These are phyloP conservation scores for Fusarium udum DNA, from an alignment of 2,329 filamentous ascomycete genomes.

Conservation along the genomic window DNA sequence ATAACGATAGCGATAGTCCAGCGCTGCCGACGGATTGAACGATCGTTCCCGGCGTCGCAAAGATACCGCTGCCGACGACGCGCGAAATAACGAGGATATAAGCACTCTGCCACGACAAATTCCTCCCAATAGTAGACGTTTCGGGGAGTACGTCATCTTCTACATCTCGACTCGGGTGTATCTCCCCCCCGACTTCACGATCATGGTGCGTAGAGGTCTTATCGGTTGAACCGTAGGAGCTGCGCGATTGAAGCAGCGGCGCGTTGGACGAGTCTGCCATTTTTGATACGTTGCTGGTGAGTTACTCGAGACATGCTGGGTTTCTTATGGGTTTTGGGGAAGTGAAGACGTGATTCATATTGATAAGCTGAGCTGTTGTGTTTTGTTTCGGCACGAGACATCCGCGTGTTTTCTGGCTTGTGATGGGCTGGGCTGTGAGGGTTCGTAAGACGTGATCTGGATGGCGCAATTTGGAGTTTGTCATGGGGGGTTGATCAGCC, in stretches of 20 bases:
- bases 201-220: not conserved
- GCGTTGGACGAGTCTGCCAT: constrained; percentile 10
- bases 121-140: constrained; percentile 66
- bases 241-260: constrained; percentile 19
- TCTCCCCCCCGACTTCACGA: not conserved
- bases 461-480: constrained; percentile 34
- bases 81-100: constrained; percentile 75
- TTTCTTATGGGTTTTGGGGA: not conserved
- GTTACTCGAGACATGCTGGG: not conserved
- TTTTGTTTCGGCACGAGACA: not conserved
- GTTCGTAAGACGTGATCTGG: constrained; percentile 36
- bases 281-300: not conserved
- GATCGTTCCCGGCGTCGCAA: constrained; percentile 75
- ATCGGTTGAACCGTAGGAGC: not conserved
- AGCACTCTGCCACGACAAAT: constrained; percentile 69
- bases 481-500: not conserved
- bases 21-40: constrained; percentile 72
- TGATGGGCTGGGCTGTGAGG: constrained; percentile 10
- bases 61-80: constrained; percentile 76
- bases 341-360: constrained; percentile 3
- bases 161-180: constrained; percentile 44
- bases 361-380: constrained; percentile 5
- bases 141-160: constrained; percentile 70
- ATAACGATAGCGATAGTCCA: constrained; percentile 69
- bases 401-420: constrained; percentile 8